Evolutionary conservation across 2,329 filamentous ascomycete species (phyloP), one percentile per base, ranked within the genome.

Genomic region (Trichophyton benhamiae): DNA sequence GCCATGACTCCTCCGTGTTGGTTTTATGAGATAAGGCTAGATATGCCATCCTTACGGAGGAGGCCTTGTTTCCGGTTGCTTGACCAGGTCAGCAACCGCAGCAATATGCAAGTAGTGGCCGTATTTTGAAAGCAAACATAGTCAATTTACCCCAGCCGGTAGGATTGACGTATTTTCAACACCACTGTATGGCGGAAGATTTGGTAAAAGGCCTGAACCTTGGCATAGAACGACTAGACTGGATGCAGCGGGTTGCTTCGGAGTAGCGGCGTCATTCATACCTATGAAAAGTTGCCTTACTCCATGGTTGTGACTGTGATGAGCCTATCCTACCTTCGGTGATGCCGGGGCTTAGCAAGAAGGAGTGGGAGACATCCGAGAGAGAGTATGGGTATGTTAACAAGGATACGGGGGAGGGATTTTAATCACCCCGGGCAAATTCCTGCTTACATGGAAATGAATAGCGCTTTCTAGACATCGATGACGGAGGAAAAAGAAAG

Each of bases 1-100:
- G 13, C n/a, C 7, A 17, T n/a, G 15, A 20, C 15, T 38, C 41
- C 44, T 9, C 44, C 11, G 17, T 13, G 9, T 20, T 67, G 9
- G 20, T 48, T 4, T 71, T 0, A 67, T 67, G 0, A 72, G 72
- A 61, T 71, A 48, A 20, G 17, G n/a, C 44, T 8, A 22, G 20
- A 11, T 48, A 17, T 4, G 44, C 20, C 9, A 48, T 25, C 20
- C 44, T 7, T 3, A 4, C 9, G 20, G 9, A 48, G n/a, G 17
- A 25, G 25, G 17, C 3, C 9, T 48, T 13, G 20, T 9, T 25
- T 11, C 13, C 20, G 3, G 9, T 3, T 25, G 9, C 4, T 22
- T 25, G 1, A 48, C 9, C 20, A 25, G 22, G 11, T 11, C n/a
- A 25, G 44, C 7, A 22, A 20, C n/a, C 44, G 44, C 44, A 48